These are phyloP conservation scores for Fagus crenata DNA, from an alignment of 306 rosid species.

Conservation along the genomic window DNA sequence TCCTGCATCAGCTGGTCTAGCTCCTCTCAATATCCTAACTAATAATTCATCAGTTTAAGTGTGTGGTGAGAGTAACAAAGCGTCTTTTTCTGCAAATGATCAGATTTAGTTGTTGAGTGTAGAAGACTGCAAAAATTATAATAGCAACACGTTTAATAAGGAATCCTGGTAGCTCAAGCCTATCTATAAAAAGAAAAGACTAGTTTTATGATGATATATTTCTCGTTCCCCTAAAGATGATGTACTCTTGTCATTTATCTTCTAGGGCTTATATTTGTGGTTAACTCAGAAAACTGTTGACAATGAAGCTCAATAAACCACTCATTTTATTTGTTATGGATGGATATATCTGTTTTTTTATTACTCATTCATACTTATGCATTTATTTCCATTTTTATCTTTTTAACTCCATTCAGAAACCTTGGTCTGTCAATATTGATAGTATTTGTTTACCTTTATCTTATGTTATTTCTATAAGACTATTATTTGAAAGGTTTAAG, in stretches of 20 bases:
- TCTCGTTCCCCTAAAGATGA: not conserved
- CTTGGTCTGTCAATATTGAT: not conserved
- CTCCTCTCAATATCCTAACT: not conserved
- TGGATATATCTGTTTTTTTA: not conserved
- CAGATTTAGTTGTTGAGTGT: not conserved
- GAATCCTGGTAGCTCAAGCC: not conserved
- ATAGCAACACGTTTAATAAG: not conserved
- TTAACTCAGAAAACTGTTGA: not conserved
- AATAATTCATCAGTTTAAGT: not conserved
- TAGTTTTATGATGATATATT: not conserved
- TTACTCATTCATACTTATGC: not conserved
- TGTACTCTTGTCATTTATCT: not conserved
- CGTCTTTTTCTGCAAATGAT: not conserved
- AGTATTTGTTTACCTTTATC: not conserved
- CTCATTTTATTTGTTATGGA: not conserved
- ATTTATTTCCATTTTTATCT: not conserved
- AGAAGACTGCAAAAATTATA: not conserved
- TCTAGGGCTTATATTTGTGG: not conserved
- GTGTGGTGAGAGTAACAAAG: not conserved
- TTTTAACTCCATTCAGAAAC: not conserved
- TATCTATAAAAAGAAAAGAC: not conserved
- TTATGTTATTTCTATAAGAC: no score
- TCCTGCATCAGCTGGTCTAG: not conserved
- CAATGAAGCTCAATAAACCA: not conserved
- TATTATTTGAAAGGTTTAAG: not conserved